Evolutionary conservation across 2,329 filamentous ascomycete genomes (phyloP), one percentile per base, ranked within the genome.

Genomic region (Cladosporium colombiae): DNA sequence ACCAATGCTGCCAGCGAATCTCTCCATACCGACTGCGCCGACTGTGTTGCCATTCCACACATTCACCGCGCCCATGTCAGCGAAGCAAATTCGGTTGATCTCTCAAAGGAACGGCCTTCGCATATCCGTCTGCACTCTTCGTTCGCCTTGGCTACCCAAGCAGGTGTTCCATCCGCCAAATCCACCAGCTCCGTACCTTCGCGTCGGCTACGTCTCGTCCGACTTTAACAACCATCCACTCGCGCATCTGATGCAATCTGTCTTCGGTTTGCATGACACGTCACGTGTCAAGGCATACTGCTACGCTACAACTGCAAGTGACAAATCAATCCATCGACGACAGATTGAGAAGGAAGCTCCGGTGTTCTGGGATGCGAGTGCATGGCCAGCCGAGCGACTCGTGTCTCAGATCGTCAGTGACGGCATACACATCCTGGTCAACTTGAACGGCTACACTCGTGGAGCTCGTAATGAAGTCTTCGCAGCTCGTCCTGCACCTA

Each of bases 221-320:
- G 95, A 99, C 78, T 99, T 99, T 80, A 99, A 99, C 75, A 99
- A 99, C 73, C 95, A 99, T 75, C 95, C 95, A 4, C 82, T 99
- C 37, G 95, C 95, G 27, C 95, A 99, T 80, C 78, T 99, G 64
- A 99, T 99, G 95, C 95, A 99, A 80, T 98, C 95, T 1, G 93
- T 98, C 6, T 99, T 99, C 78, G 95, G 95, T 0, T 84, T 98
- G 66, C 95, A 99, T 75, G 83, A 97, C 72, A 84, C 84, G 0
- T 78, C 77, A 27, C 87, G 89, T 29, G 91, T 92, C 18, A 91
- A 90, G 71, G 94, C 95, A 0, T 93, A 93, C 74, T 99, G 95
- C 77, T 99, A 99, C 76, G 95, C 95, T 14, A 99, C 95, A 1
- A 98, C 95, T 0, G 83, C 89, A 1, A 96, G 93, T 75, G 95